Conservation (phyloP, 371 early-diverging fungal species). For the Mucor sp. region DNA sequence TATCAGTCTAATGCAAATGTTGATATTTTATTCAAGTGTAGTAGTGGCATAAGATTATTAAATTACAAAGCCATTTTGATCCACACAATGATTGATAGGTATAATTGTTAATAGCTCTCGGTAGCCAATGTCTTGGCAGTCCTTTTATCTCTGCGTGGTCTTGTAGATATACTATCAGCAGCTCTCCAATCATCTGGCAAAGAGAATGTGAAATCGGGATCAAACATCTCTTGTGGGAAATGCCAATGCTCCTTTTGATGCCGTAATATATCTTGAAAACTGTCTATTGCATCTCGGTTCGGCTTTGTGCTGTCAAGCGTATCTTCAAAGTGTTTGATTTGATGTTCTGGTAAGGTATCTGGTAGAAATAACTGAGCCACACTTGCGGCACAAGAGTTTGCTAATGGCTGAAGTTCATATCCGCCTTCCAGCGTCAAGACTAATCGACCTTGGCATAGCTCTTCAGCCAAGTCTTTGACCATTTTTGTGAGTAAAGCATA, state of each 20-base stretch:
- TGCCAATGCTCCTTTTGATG: constrained; percentile 58
- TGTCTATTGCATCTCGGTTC: constrained; percentile 54
- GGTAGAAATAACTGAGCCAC: constrained; percentile 49
- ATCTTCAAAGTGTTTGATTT: constrained; percentile 36
- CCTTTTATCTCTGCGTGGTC: constrained; percentile 49
- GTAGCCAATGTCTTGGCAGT: constrained; percentile 30
- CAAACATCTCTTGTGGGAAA: constrained; percentile 43
- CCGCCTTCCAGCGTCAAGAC: constrained; percentile 60
- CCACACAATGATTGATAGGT: background rate
- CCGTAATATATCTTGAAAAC: constrained; percentile 40
- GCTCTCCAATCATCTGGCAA: constrained; percentile 63
- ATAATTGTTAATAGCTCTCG: constrained; percentile 27
- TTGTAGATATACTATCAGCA: constrained; percentile 52
- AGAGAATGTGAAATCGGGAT: constrained; percentile 50
- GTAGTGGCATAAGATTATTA: no score
- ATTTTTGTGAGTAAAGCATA: constrained; percentile 60
- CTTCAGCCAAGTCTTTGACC: constrained; percentile 55
- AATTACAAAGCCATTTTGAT: no score
- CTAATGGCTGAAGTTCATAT: constrained; percentile 52
- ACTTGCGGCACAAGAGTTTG: constrained; percentile 47
- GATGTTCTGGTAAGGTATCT: constrained; percentile 39
- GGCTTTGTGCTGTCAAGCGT: constrained; percentile 58
- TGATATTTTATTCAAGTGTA: no score
- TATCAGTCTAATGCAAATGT: no score
- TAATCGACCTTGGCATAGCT: constrained; percentile 54